Base-by-base conservation (phyloP, 176 grass and related monocot genomes). In the Phoenix dactylifera region DNA sequence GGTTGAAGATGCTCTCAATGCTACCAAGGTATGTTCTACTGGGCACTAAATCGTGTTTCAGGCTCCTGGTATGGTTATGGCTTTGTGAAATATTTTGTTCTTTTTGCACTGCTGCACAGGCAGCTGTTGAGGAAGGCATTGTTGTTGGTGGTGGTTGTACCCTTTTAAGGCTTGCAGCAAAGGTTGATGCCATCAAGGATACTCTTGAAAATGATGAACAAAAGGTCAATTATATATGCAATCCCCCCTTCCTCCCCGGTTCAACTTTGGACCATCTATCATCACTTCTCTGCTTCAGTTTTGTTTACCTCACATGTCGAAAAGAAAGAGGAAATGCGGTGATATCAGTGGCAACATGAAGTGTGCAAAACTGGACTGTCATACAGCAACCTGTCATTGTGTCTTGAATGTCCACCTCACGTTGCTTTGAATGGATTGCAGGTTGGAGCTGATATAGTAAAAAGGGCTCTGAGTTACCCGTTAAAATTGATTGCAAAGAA, bases 1-100 rank as follows among this genome's bases (percentile, higher is more conserved):
- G 81, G 93, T 98, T 73, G 93, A 98, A 81, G 93, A 98, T 98
- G 93, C 87, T 62, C 79, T 92, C 50, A 98, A 98, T 50, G 93
- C 93, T 55, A 98, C 93, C 50, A 98, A 98, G 81, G 93, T 89
- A 65, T 58, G 16, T 50, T 54, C 70, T 24, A 15, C 63, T 12
- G 14, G 9, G 35, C 35, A 9, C 9, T 44, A 0, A 44, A 9
- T 3, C 9, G 1, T 12, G 1, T 44, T 44, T 44, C 35, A 44
- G 35, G 35, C 35, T 9, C 35, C 1, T 44, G 35, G 1, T 9
- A 14, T 14, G 3, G 2, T 14, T 14, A 44, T 44, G 35, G 35
- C 35, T 44, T 44, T 14, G 35, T 12, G 35, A 44, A 44, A 44
- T 44, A 44, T 44, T 9, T 44, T 44, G 0, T 35, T 12, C 7